Evolutionary conservation across 2,329 filamentous ascomycete species (phyloP), one percentile per base, ranked within the genome.

Genomic region (Orbilia quercus): DNA sequence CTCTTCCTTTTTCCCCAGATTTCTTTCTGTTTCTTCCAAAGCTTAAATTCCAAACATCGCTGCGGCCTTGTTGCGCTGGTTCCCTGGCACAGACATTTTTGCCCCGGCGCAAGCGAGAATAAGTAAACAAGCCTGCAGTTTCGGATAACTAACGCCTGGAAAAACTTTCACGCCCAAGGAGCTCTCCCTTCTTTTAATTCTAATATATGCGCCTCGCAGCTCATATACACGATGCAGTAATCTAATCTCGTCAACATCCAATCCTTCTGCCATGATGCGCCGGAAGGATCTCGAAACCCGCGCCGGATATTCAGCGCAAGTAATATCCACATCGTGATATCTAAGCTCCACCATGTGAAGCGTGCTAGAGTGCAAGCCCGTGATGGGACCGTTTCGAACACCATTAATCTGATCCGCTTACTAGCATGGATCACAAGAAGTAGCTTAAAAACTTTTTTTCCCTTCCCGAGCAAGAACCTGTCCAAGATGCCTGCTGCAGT

Each of bases 1-100:
- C 40, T 22, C 40, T 44, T 25, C 40, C 6, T 57, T 57, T 31
- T 57, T 57, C 53, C 53, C 53, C 45, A 59, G 44, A 51, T 59
- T 59, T 66, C 34, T 14, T 22, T 59, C 20, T 34, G 23, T 23
- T n/a, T 7, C 36, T 28, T n/a, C n/a, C 2, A 16, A 57, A 57
- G 22, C 38, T 57, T 28, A 57, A n/a, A 57, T 23, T 40, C 36
- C 16, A 12, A 38, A 18, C n/a, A 28, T 16, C 14, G 48, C 48
- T 25, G 25, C 16, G 48, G 45, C 28, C 25, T 12, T 53, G 25
- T 36, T 40, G 25, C 25, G 20, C 45, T 36, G 25, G 11, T 53
- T n/a, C 45, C 45, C 9, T 14, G 38, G 38, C 28, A 31, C 28
- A 31, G 28, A 9, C 28, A 5, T 42, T 25, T 50, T 25, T 16